A percentile compares a stretch with the other conserved stretches of the same genome.
These are phyloP conservation scores for Solanum pennellii DNA, from an alignment of 257 asterid genomes.

Conservation along the genomic window DNA sequence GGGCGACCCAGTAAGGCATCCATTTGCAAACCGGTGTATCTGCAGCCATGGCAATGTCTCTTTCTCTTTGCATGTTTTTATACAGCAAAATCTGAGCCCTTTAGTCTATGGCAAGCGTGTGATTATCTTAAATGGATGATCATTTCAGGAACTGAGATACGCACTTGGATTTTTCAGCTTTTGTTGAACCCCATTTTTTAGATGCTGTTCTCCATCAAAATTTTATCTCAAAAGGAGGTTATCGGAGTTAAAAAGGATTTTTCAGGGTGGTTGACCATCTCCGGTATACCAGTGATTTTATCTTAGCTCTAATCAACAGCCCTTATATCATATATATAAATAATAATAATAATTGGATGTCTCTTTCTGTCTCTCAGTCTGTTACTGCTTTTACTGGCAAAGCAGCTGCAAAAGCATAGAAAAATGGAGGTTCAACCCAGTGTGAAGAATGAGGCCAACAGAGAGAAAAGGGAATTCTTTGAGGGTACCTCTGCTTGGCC, in stretches of 20 bases:
- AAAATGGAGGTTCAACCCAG: not conserved
- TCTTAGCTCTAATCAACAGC: not conserved
- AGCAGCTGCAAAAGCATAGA: not conserved
- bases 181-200: not conserved
- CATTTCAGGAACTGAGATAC: not conserved
- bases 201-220: not conserved
- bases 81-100: conserved; percentile 6
- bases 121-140: not conserved
- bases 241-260: not conserved
- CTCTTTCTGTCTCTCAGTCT: not conserved
- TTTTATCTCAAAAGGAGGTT: not conserved
- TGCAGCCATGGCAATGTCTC: conserved; percentile 14
- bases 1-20: not conserved
- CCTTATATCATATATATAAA: not conserved
- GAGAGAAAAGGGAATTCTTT: not conserved
- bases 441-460: not conserved
- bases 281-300: not conserved
- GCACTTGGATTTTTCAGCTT: not conserved
- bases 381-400: not conserved
- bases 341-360: not conserved
- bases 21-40: not conserved
- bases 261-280: not conserved
- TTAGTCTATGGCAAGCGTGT: not conserved
- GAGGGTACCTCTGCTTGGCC: not conserved
- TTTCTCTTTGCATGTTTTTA: not conserved